Percentiles rank a stretch among this genome's conserved stretches.
phyloP scores from a whole-genome alignment of 2,329 filamentous ascomycete species.

The Triangularia setosa region DNA sequence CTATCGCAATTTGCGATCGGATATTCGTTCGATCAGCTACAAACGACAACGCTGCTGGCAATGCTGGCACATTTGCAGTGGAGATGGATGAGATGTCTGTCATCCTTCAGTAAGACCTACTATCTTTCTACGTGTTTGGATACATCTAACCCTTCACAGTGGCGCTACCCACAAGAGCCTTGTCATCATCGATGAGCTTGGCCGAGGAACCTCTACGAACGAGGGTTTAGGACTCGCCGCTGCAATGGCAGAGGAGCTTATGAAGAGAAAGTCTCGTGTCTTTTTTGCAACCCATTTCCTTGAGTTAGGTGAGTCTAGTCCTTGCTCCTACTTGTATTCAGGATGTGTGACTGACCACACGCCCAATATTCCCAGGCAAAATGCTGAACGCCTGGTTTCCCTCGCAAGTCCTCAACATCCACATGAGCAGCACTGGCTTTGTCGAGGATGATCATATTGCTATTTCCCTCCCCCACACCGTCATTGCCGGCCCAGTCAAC shows the following conservation, averaged over 20 bases:
- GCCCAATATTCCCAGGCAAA: slow-evolving; percentile 61
- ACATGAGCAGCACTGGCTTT: slow-evolving; percentile 68
- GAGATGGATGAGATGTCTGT: slow-evolving; percentile 97
- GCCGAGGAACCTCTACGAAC: slow-evolving; percentile 80
- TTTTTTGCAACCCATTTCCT: slow-evolving; percentile 95
- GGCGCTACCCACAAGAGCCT: slow-evolving; percentile 76
- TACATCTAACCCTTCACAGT: slow-evolving; percentile 29
- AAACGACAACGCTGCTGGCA: slow-evolving; percentile 83
- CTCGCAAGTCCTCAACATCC: slow-evolving; percentile 73
- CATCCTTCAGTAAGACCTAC: slow-evolving; percentile 59
- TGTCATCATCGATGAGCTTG: slow-evolving; percentile 86
- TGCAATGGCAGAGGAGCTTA: slow-evolving; percentile 81
- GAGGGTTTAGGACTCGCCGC: slow-evolving; percentile 89
- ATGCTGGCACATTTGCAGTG: slow-evolving; percentile 86
- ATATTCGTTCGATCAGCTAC: slow-evolving; percentile 85
- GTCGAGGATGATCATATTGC: slow-evolving; percentile 48
- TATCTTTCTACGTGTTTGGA: background rate
- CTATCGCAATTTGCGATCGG: slow-evolving; percentile 74
- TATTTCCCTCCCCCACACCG: slow-evolving; percentile 85
- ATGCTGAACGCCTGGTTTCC: slow-evolving; percentile 72
- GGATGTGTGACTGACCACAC: background rate
- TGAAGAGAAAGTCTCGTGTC: slow-evolving; percentile 72
- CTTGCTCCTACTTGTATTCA: background rate
- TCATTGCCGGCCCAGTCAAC: slow-evolving; percentile 66
- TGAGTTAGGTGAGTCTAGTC: slow-evolving; percentile 54